These are phyloP conservation scores for Candida tropicalis DNA, from an alignment of 1,139 yeast species.

Conservation along the genomic window DNA sequence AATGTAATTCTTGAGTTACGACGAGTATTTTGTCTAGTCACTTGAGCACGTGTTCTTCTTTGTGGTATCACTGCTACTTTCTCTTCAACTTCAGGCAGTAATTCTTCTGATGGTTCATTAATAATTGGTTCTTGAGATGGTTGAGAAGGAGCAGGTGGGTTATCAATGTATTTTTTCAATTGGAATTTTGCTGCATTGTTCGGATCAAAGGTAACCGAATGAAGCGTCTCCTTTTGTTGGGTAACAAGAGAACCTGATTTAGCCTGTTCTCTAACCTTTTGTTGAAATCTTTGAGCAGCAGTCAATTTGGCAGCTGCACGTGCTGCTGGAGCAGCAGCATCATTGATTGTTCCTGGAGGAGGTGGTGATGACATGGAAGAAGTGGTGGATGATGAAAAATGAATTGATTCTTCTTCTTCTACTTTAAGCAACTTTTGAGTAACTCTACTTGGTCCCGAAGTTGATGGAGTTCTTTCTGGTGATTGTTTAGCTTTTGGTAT, in stretches of 20 bases:
- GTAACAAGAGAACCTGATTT: conserved; percentile 42
- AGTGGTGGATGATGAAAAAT: not conserved
- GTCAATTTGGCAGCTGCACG: conserved; percentile 22
- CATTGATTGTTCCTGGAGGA: not conserved
- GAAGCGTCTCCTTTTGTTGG: conserved; percentile 39
- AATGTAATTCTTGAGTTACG: conserved; percentile 29
- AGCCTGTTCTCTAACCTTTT: conserved; percentile 43
- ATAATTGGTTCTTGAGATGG: too few species aligned
- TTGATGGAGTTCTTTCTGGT: conserved; percentile 12
- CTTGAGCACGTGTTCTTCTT: conserved; percentile 30
- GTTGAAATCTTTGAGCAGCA: conserved; percentile 46
- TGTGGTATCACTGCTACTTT: conserved; percentile 6
- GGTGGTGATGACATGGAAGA: not conserved
- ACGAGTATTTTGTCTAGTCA: conserved; percentile 37
- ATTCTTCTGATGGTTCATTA: conserved; percentile 2
- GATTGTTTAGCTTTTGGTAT: conserved; percentile 2
- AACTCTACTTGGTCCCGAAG: conserved; percentile 12
- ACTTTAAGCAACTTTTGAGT: conserved; percentile 23
- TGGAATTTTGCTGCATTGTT: conserved; percentile 35
- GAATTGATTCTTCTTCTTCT: conserved; percentile 29
- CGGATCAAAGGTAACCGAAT: conserved; percentile 46
- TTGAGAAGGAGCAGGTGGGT: conserved; percentile 11
- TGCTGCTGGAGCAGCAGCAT: conserved; percentile 3
- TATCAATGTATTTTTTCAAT: conserved; percentile 24
- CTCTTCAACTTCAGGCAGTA: conserved; percentile 4